Conservation (phyloP, 768 basidiomycete species). For the Pisolithus orientalis region DNA sequence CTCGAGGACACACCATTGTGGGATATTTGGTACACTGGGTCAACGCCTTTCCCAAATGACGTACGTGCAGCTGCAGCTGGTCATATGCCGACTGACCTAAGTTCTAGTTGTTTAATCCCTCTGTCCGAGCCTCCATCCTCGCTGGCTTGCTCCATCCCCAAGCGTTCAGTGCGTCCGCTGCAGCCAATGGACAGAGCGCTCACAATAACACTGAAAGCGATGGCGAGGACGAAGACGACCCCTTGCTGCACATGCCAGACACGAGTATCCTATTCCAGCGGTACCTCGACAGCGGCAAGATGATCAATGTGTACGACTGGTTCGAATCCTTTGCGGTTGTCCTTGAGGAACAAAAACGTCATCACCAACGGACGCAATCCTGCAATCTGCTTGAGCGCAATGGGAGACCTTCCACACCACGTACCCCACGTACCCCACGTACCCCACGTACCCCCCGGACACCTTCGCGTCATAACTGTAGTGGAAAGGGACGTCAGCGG, state of each 20-base stretch:
- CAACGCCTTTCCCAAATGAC: constrained; percentile 59
- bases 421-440: background rate
- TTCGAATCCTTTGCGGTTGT: constrained; percentile 68
- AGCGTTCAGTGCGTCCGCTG: constrained; percentile 29
- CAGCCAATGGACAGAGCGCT: background rate
- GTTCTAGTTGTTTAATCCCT: constrained; percentile 61
- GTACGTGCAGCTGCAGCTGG: constrained; percentile 29
- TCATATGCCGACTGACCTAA: background rate
- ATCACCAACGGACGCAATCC: background rate
- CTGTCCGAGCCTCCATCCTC: constrained; percentile 53
- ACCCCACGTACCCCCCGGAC: background rate
- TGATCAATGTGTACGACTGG: constrained; percentile 89
- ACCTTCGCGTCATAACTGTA: background rate
- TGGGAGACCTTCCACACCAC: background rate
- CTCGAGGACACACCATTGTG: constrained; percentile 51
- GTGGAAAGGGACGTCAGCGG: background rate
- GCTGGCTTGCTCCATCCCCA: constrained; percentile 57
- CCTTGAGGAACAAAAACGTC: constrained; percentile 49
- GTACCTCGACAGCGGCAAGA: constrained; percentile 72
- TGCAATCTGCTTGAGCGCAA: background rate
- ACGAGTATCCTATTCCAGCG: constrained; percentile 70
- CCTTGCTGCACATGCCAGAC: constrained; percentile 58
- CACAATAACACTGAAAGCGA: constrained; percentile 3
- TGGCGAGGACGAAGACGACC: constrained; percentile 18
- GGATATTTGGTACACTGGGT: constrained; percentile 71